phyloP scores from a whole-genome alignment of 1,284 basidiomycete genomes.

The Hymenochaete sp. region DNA sequence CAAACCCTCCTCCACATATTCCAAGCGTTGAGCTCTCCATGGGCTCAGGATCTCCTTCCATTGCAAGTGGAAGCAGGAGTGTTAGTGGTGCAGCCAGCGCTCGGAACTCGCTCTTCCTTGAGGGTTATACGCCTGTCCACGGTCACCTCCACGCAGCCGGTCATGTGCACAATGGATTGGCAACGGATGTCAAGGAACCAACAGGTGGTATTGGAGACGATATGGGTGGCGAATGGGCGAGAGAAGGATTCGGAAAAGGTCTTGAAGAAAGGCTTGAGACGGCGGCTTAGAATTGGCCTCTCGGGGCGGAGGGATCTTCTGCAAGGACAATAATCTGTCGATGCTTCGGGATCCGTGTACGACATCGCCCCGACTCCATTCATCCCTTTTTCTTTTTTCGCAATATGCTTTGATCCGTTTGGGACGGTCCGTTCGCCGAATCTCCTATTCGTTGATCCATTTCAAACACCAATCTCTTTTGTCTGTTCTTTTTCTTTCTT shows the following conservation, averaged over 20 bases:
- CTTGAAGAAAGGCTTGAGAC: conserved; percentile 70
- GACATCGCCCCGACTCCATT: not conserved
- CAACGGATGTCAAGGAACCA: conserved; percentile 30
- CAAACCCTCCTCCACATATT: conserved; percentile 59
- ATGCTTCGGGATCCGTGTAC: not conserved
- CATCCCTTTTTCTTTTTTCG: not conserved
- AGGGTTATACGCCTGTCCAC: conserved; percentile 4
- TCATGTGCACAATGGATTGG: conserved; percentile 1
- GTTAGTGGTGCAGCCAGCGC: conserved; percentile 10
- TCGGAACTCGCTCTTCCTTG: conserved; percentile 14
- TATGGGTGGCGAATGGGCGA: conserved; percentile 72
- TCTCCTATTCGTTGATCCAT: too few relatives aligned
- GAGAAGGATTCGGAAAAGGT: conserved; percentile 71
- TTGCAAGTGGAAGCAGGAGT: conserved; percentile 6
- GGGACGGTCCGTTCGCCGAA: too few relatives aligned
- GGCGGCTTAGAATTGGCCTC: conserved; percentile 15
- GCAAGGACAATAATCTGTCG: not conserved
- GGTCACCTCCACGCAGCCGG: too few relatives aligned
- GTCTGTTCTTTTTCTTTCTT: too few relatives aligned
- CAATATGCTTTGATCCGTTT: not conserved
- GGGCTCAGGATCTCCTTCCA: conserved; percentile 5
- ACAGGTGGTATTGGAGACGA: conserved; percentile 38
- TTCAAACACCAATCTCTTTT: too few relatives aligned
- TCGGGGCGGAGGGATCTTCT: not conserved
- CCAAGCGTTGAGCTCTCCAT: conserved; percentile 39